Conservation (phyloP, 208 protist species). For the Angomonas ambiguus region DNA sequence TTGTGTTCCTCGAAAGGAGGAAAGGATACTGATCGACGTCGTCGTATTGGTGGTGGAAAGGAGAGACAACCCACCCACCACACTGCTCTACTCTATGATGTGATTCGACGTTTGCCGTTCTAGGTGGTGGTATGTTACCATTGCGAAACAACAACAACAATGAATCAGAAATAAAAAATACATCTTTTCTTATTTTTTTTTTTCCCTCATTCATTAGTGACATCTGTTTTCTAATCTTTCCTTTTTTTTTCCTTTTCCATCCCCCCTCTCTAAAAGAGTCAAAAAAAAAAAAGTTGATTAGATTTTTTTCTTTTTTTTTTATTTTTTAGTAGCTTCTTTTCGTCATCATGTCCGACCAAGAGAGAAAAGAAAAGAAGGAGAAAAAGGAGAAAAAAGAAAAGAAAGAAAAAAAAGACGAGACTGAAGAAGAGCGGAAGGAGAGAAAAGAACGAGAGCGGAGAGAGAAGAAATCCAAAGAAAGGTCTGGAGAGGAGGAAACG, state of each 20-base stretch:
- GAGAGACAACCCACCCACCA: too few species aligned
- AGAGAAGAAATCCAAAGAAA: background rate
- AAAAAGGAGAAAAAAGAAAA: constrained; percentile 17
- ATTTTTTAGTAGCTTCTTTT: background rate
- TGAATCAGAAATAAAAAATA: background rate
- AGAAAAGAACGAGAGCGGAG: constrained; percentile 6
- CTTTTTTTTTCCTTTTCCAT: background rate
- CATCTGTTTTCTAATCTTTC: constrained; percentile 8
- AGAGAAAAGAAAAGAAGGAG: constrained; percentile 2
- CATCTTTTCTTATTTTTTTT: background rate
- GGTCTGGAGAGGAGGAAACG: background rate
- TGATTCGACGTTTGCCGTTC: too few species aligned
- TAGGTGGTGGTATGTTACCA: too few species aligned
- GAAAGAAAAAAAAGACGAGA: constrained; percentile 11
- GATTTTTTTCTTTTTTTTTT: constrained; percentile 12
- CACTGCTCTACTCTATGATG: too few species aligned
- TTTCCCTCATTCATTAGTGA: background rate
- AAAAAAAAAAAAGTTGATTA: background rate
- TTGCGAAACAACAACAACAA: background rate
- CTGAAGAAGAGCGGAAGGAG: constrained; percentile 15
- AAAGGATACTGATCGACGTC: too few species aligned
- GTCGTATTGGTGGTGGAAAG: too few species aligned
- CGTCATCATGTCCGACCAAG: background rate
- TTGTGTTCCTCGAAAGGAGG: background rate
- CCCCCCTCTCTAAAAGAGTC: background rate